phyloP scores from a whole-genome alignment of 352 stramenopile species.

The Pythium volutum region DNA sequence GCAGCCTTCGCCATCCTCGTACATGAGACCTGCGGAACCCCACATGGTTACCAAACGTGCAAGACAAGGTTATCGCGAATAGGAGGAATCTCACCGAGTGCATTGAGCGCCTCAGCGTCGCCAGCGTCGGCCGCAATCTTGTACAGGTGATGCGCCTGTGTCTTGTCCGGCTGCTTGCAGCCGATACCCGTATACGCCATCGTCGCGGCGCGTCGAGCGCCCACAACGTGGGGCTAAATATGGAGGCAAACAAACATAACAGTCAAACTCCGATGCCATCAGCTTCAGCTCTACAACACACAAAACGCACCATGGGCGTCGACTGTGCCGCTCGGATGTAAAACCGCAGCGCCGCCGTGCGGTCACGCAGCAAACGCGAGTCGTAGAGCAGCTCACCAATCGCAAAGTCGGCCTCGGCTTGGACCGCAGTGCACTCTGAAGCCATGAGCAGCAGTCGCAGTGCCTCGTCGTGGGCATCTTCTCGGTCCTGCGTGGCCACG shows the following conservation, averaged over 20 bases:
- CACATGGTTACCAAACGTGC: background rate
- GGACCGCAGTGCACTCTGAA: conserved; percentile 26
- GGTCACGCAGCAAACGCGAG: conserved; percentile 46
- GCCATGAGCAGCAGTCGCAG: conserved; percentile 54
- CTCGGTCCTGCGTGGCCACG: conserved; percentile 41
- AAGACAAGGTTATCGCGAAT: background rate
- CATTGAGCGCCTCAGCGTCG: conserved; percentile 65
- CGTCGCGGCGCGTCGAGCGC: conserved; percentile 49
- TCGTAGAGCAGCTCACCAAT: conserved; percentile 55
- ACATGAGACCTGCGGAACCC: conserved; percentile 50
- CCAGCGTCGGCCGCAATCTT: conserved; percentile 43
- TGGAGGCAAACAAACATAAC: conserved; percentile 12
- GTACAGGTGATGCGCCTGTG: conserved; percentile 53
- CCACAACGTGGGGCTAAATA: conserved; percentile 35
- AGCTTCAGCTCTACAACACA: background rate
- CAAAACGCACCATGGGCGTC: conserved; percentile 1
- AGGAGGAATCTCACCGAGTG: conserved; percentile 39
- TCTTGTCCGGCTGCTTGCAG: conserved; percentile 40
- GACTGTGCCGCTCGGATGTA: conserved; percentile 51
- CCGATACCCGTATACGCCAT: conserved; percentile 67
- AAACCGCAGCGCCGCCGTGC: conserved; percentile 49
- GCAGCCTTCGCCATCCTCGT: conserved; percentile 74
- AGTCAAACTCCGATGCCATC: background rate
- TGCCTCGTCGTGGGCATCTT: conserved; percentile 61
- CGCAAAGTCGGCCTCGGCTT: conserved; percentile 38